A percentile compares a stretch with the other conserved stretches of the same genome.
Evolutionary conservation across 2,329 filamentous ascomycete genomes (phyloP).

Genomic region (Colletotrichum cordylinicola): DNA sequence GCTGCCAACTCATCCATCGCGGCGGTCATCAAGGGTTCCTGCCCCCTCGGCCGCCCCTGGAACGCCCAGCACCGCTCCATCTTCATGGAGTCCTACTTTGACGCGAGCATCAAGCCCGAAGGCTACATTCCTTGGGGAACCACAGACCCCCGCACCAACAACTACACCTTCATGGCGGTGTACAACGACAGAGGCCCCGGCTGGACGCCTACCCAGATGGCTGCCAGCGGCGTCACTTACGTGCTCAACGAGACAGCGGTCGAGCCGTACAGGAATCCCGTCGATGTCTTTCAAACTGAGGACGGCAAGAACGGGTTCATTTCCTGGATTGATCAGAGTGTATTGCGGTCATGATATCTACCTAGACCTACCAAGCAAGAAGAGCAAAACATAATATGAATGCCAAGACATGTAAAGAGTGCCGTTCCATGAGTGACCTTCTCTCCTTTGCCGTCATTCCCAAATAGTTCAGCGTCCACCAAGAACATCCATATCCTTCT

Average conservation of each 20-base stretch:
- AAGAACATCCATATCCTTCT: neutral
- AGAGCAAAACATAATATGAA: neutral
- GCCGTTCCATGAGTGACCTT: neutral
- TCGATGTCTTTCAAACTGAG: slow-evolving; percentile 15
- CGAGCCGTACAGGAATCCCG: slow-evolving; percentile 27
- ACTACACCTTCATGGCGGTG: slow-evolving; percentile 61
- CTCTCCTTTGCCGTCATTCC: neutral
- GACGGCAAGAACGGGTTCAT: slow-evolving; percentile 8
- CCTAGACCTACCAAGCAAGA: neutral
- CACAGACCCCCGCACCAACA: slow-evolving; percentile 43
- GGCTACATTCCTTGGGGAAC: slow-evolving; percentile 62
- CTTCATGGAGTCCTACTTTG: slow-evolving; percentile 60
- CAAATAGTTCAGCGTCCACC: neutral
- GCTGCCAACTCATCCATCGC: slow-evolving; percentile 59
- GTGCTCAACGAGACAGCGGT: slow-evolving; percentile 45
- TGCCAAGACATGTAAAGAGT: neutral
- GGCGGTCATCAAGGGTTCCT: slow-evolving; percentile 43
- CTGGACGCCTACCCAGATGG: slow-evolving; percentile 53
- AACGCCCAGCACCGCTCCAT: slow-evolving; percentile 63
- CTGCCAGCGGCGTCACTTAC: slow-evolving; percentile 43
- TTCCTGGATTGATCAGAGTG: slow-evolving; percentile 21
- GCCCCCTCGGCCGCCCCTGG: slow-evolving; percentile 68
- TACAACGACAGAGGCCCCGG: slow-evolving; percentile 58
- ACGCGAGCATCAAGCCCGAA: slow-evolving; percentile 54
- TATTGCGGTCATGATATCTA: slow-evolving; percentile 4